Percentiles rank a stretch among this genome's conserved stretches.
phyloP scores from a whole-genome alignment of 352 stramenopile genomes.

The Pythium angustatum region DNA sequence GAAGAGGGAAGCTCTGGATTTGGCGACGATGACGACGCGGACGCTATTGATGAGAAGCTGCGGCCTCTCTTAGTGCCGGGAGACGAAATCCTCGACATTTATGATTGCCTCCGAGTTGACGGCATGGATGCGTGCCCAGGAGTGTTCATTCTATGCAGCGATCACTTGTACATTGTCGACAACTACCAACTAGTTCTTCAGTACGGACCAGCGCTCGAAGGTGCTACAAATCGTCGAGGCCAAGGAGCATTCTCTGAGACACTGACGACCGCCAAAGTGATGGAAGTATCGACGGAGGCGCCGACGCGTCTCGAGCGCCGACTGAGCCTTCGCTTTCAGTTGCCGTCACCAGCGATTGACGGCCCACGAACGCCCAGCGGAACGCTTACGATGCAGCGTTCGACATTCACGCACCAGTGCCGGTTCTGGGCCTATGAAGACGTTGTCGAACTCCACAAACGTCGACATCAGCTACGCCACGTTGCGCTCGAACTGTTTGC shows the following conservation, averaged over 20 bases:
- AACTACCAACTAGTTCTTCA: conserved; percentile 53
- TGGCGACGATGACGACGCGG: conserved; percentile 20
- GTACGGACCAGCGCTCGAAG: conserved; percentile 23
- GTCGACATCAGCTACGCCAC: conserved; percentile 71
- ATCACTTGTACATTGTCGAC: conserved; percentile 73
- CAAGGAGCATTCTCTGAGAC: background rate
- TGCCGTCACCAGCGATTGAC: conserved; percentile 18
- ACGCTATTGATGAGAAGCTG: conserved; percentile 63
- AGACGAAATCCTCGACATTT: conserved; percentile 67
- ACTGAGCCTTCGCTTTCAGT: conserved; percentile 44
- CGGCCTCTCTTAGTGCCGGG: conserved; percentile 62
- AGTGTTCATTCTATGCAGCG: conserved; percentile 66
- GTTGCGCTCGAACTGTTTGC: conserved; percentile 79
- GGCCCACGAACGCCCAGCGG: conserved; percentile 17
- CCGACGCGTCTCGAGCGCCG: conserved; percentile 56
- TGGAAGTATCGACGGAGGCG: conserved; percentile 50
- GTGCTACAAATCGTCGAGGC: background rate
- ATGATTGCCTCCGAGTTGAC: conserved; percentile 71
- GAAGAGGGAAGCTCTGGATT: conserved; percentile 16
- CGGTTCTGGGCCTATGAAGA: conserved; percentile 76
- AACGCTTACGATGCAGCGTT: conserved; percentile 29
- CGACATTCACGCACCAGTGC: conserved; percentile 58
- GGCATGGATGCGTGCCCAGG: conserved; percentile 78
- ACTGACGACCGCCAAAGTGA: conserved; percentile 30
- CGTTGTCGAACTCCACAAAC: conserved; percentile 74